Evolutionary conservation across 495 filamentous ascomycete genomes (phyloP), one percentile per base, ranked within the genome.

Genomic region (Chaetomium tenue): DNA sequence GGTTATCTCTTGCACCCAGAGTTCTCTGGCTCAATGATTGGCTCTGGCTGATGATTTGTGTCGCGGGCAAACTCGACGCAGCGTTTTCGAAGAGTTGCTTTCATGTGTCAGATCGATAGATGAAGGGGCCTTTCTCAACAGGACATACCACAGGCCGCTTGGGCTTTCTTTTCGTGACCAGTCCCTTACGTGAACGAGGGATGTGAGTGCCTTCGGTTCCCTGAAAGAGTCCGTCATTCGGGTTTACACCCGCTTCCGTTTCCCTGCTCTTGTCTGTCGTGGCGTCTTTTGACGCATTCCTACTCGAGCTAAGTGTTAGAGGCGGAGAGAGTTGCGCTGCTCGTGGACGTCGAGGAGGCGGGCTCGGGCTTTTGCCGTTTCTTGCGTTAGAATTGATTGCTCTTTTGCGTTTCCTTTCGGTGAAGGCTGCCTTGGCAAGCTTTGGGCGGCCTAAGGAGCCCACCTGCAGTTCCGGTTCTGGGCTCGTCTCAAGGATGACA

Each of bases 81-180:
- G 23, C 60, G 13, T 66, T 37, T 15, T 69, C 67, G n/a, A 61
- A 64, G 0, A 71, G 44, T 66, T 68, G 69, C 69, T 71, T 25
- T n/a, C 16, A 5, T 20, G 3, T n/a, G 50, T 71, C 9, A 69
- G 58, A 52, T 37, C 0, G 22, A 2, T 0, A 48, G 22, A 22
- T n/a, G 22, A 52, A 50, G 18, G 46, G 8, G 2, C 1, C 16
- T 20, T 50, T 20, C 8, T 11, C 0, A 40, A 15, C 15, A 1
- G 4, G 40, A 57, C 69, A 40, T 63, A 69, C 69, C 58, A 69
- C 39, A 13, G 69, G 67, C 26, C 39, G 60, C 58, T 71, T 71
- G 18, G 69, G 61, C 37, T 61, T 71, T 37, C 69, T 63, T 28
- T 54, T 71, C 13, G 63, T 58, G 18, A 11, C 55, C 13, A 39